A percentile compares a stretch with the other conserved stretches of the same genome.
Conservation (phyloP, 345 rosid genomes). For the Clarkia xantiana region DNA sequence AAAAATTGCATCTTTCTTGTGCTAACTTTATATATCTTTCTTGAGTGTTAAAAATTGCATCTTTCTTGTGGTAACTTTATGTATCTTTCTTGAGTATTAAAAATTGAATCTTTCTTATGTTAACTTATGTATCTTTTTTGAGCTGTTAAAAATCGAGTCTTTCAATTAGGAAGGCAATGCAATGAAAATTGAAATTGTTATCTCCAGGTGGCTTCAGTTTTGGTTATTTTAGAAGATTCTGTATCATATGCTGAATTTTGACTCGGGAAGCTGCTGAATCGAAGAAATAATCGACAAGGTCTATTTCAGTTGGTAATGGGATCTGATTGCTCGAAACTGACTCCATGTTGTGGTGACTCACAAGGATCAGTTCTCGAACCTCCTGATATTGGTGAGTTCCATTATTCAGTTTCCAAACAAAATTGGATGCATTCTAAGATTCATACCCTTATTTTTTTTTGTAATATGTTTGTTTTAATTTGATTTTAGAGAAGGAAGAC, state of each 20-base stretch:
- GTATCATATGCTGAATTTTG: not conserved
- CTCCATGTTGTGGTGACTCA: constrained; percentile 48
- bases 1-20: too few relatives aligned
- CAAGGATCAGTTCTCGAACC: constrained; percentile 51
- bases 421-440: not conserved
- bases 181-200: not conserved
- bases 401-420: too few relatives aligned
- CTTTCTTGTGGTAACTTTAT: too few relatives aligned
- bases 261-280: not conserved
- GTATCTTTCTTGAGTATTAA: too few relatives aligned
- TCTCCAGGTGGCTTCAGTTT: not conserved
- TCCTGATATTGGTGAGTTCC: constrained; percentile 41
- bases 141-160: too few relatives aligned
- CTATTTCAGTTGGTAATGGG: constrained; percentile 28
- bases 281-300: too few relatives aligned
- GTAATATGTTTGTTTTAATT: not conserved
- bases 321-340: constrained; percentile 46
- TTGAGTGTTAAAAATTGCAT: too few relatives aligned
- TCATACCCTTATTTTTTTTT: not conserved
- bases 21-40: too few relatives aligned
- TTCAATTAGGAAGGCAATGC: too few relatives aligned
- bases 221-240: not conserved
- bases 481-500: constrained; percentile 22
- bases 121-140: too few relatives aligned
- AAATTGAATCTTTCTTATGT: too few relatives aligned